Percentiles rank a stretch among this genome's conserved stretches.
These are phyloP conservation scores for Diaporthe destruens DNA, from an alignment of 2,329 filamentous ascomycete genomes.

Conservation along the genomic window DNA sequence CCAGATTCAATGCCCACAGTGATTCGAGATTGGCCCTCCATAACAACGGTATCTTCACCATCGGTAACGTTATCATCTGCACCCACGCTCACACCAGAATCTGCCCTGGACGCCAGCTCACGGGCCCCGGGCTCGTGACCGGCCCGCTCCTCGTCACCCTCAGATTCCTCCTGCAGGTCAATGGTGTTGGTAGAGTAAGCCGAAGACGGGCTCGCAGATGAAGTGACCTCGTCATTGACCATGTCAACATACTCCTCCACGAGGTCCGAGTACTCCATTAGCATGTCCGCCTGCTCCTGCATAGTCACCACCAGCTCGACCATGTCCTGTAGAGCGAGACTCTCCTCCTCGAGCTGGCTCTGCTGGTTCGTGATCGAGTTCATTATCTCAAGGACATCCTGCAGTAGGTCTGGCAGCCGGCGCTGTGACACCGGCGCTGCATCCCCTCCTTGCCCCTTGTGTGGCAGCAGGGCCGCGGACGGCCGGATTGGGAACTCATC, in stretches of 20 bases:
- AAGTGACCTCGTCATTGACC: conserved; percentile 1
- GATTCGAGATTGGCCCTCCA: no score
- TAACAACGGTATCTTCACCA: not conserved
- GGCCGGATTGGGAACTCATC: conserved; percentile 27
- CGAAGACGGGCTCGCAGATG: conserved; percentile 1
- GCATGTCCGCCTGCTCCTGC: conserved; percentile 16
- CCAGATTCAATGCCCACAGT: not conserved
- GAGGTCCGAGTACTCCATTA: conserved; percentile 26
- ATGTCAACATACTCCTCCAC: conserved; percentile 14
- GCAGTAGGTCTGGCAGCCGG: not conserved
- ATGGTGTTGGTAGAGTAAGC: not conserved
- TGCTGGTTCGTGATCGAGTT: conserved; percentile 27
- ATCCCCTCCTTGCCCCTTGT: not conserved
- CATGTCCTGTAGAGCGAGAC: conserved; percentile 21
- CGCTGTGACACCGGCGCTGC: not conserved
- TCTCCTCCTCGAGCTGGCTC: conserved; percentile 29
- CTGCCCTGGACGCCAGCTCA: conserved; percentile 16
- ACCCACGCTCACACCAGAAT: conserved; percentile 18
- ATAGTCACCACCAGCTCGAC: conserved; percentile 7
- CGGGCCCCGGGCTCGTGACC: not conserved
- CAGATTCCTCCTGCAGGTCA: not conserved
- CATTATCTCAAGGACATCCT: conserved; percentile 23
- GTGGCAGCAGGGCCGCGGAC: not conserved
- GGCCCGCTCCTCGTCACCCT: not conserved
- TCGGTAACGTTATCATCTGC: not conserved